Evolutionary conservation across 345 rosid genomes (phyloP).

Genomic region (Schrenkiella parvula): DNA sequence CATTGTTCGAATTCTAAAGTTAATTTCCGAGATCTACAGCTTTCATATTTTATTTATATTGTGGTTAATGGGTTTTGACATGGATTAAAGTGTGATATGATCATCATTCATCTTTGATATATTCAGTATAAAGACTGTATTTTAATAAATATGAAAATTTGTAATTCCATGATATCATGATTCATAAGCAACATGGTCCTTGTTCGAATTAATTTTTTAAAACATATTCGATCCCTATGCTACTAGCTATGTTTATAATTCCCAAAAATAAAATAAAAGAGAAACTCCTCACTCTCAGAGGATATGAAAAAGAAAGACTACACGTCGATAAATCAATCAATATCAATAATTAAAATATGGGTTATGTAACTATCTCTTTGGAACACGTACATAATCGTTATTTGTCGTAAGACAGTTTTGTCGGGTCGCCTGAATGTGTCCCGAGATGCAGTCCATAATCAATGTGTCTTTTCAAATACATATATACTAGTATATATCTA

Average conservation of each 20-base stretch:
- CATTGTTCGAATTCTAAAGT: background rate
- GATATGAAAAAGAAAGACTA: constrained; percentile 15
- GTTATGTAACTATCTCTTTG: background rate
- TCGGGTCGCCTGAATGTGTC: constrained; percentile 21
- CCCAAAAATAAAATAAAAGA: background rate
- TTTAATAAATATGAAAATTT: background rate
- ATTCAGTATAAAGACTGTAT: background rate
- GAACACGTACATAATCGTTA: constrained; percentile 22
- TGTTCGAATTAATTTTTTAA: constrained; percentile 5
- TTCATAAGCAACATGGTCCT: constrained; percentile 19
- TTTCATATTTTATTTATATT: background rate
- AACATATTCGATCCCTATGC: constrained; percentile 9
- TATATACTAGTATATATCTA: no score
- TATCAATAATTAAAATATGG: background rate
- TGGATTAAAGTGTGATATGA: background rate
- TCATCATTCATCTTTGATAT: background rate
- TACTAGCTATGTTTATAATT: background rate
- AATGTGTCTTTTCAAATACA: constrained; percentile 16
- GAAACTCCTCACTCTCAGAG: background rate
- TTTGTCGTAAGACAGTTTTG: constrained; percentile 16
- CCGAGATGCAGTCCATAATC: constrained; percentile 8
- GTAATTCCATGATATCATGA: constrained; percentile 9
- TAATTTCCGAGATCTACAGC: background rate
- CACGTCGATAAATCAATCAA: constrained; percentile 14
- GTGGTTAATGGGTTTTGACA: background rate